These are phyloP conservation scores for Phlegmacium glaucopus DNA, from an alignment of 768 basidiomycete species.

Conservation along the genomic window DNA sequence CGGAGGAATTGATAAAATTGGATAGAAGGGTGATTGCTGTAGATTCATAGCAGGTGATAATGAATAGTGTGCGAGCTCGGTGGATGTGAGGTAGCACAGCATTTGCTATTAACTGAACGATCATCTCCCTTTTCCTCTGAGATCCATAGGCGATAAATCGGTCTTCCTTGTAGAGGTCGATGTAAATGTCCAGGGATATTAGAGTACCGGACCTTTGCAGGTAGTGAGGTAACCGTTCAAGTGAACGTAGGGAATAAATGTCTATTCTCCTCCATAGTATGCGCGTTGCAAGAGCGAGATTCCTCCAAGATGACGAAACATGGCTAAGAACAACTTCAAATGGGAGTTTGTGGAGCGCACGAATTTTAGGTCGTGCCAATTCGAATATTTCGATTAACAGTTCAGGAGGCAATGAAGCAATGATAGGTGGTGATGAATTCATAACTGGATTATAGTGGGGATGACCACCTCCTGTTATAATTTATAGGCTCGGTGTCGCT, in stretches of 20 bases:
- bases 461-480: too few species aligned
- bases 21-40: slow-evolving; percentile 21
- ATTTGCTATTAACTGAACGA: background rate
- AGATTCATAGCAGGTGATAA: slow-evolving; percentile 20
- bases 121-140: background rate
- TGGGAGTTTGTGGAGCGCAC: slow-evolving; percentile 23
- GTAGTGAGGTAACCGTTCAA: slow-evolving; percentile 21
- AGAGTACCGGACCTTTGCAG: slow-evolving; percentile 25
- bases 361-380: slow-evolving; percentile 17
- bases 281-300: slow-evolving; percentile 30
- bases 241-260: slow-evolving; percentile 25
- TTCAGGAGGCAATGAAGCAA: slow-evolving; percentile 26
- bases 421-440: background rate
- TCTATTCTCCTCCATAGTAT: slow-evolving; percentile 37
- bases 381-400: slow-evolving; percentile 27
- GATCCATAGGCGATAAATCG: slow-evolving; percentile 1
- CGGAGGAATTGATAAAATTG: slow-evolving; percentile 14
- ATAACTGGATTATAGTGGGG: too few species aligned
- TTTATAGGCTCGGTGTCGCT: too few species aligned
- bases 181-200: slow-evolving; percentile 24
- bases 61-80: slow-evolving; percentile 24
- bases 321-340: slow-evolving; percentile 38
- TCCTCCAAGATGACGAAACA: slow-evolving; percentile 40
- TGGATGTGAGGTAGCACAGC: slow-evolving; percentile 14
- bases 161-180: slow-evolving; percentile 29